A percentile compares a stretch with the other conserved stretches of the same genome.
Conservation (phyloP, 1,139 yeast species). For the Taiozyma sp. region DNA sequence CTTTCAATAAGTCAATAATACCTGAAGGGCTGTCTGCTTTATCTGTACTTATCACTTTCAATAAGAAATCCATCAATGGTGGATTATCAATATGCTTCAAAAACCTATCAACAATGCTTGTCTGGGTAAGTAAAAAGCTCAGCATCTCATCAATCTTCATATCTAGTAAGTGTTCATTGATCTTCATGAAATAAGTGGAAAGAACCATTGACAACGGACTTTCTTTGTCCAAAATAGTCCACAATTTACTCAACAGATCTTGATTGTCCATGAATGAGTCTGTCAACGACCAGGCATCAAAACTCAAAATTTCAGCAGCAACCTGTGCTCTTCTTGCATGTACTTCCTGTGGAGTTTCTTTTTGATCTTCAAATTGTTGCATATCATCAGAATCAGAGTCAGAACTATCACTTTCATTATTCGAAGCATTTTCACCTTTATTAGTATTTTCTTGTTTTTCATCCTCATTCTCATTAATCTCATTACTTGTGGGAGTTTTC, state of each 20-base stretch:
- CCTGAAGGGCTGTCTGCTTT: constrained; percentile 64
- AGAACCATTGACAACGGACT: constrained; percentile 68
- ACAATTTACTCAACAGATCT: constrained; percentile 59
- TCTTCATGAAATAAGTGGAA: constrained; percentile 89
- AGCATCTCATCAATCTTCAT: constrained; percentile 86
- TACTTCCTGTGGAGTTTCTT: constrained; percentile 46
- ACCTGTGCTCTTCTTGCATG: constrained; percentile 73
- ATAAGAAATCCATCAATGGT: constrained; percentile 70
- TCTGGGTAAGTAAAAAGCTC: constrained; percentile 47
- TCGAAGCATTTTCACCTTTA: constrained; percentile 12
- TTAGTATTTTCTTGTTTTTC: constrained; percentile 18
- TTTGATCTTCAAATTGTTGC: constrained; percentile 24
- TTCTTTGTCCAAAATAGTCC: constrained; percentile 70
- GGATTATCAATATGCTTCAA: constrained; percentile 55
- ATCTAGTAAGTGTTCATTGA: constrained; percentile 87
- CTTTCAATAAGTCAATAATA: constrained; percentile 46
- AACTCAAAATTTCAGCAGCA: constrained; percentile 86
- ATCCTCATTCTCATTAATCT: constrained; percentile 18
- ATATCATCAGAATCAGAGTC: constrained; percentile 28
- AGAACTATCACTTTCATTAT: constrained; percentile 16
- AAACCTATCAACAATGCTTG: constrained; percentile 50
- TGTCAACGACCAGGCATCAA: constrained; percentile 93
- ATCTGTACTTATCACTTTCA: constrained; percentile 60
- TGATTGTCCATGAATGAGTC: constrained; percentile 84
- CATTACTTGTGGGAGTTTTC: constrained; percentile 8